Evolutionary conservation across 2,329 filamentous ascomycete genomes (phyloP), one percentile per base, ranked within the genome.

Genomic region (Fusarium sp.): DNA sequence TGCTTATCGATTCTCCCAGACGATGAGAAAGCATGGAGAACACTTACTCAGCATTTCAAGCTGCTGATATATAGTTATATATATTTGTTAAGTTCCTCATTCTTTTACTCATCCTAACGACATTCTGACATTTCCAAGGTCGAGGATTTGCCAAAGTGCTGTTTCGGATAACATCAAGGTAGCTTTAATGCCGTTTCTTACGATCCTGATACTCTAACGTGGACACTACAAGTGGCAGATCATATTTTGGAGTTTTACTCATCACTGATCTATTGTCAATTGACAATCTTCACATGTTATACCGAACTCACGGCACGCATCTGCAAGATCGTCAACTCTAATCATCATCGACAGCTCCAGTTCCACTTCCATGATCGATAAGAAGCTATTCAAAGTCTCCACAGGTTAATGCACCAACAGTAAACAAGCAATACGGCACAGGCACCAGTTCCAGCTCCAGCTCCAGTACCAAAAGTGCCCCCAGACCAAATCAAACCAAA

Each of bases 321-420:
- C 31, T 39, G 35, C 10, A 41, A 29, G 46, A 46, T 55, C 26
- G 33, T 33, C 46, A 41, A 46, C 35, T 55, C 57, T 55, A 46
- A 41, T 35, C 46, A 63, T 46, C 46, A 62, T 63, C 46, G 20
- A 37, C 38, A 41, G 20, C 15, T 16, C 28, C 28, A 62, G 57
- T 39, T 69, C 48, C 55, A 52, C 44, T 21, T 38, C 26, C 31
- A 31, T 23, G 29, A 53, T 65, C 31, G 53, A 65, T 66, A 59
- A 53, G 43, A 46, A 39, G 38, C 31, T 29, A 31, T 59, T 65
- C 57, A n/a, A 43, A 42, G 48, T 52, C 48, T 42, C 61, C 66
- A 69, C 66, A 53, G 38, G 50, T 66, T 29, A 59, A 69, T 55
- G 63, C 58, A 60, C 63, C 58, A 70, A 57, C 49, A 49, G 52